Evolutionary conservation across 2,329 filamentous ascomycete species (phyloP).

Genomic region (Endocalyx cinctus): DNA sequence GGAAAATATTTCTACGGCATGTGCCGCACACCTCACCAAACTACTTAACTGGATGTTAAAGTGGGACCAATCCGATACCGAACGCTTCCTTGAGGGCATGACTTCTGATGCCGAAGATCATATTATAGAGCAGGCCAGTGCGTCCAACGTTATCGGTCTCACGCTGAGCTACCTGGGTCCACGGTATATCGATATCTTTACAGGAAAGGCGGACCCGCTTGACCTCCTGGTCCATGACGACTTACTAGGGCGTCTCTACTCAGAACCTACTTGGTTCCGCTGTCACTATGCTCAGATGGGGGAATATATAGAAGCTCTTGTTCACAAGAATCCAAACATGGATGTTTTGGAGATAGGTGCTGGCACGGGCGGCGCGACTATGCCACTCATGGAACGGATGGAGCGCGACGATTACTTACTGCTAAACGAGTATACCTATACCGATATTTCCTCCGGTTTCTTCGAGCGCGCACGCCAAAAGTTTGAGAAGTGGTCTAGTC

Average conservation of each 20-base stretch:
- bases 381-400: conserved; percentile 1
- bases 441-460: conserved; percentile 7
- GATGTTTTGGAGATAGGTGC: conserved; percentile 12
- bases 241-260: conserved; percentile 7
- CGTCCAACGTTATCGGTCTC: conserved; percentile 4
- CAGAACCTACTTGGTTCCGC: conserved; percentile 4
- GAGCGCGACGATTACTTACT: conserved; percentile 3
- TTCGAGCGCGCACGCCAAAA: conserved; percentile 1
- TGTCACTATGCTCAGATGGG: conserved; percentile 5
- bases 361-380: conserved; percentile 11
- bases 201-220: conserved; percentile 6
- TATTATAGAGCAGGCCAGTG: no score
- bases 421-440: conserved; percentile 4
- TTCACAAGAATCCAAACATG: conserved; percentile 7
- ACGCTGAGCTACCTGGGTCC: conserved; percentile 6
- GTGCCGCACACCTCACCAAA: no score
- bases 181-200: conserved; percentile 6
- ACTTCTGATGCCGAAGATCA: no score
- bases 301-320: conserved; percentile 11
- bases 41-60: no score
- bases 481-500: not conserved
- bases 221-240: conserved; percentile 8
- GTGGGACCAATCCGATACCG: no score
- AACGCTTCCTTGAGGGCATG: no score
- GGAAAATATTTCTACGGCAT: no score